Conservation (phyloP, 2,329 filamentous ascomycete genomes). For the Aspergillus sp. region DNA sequence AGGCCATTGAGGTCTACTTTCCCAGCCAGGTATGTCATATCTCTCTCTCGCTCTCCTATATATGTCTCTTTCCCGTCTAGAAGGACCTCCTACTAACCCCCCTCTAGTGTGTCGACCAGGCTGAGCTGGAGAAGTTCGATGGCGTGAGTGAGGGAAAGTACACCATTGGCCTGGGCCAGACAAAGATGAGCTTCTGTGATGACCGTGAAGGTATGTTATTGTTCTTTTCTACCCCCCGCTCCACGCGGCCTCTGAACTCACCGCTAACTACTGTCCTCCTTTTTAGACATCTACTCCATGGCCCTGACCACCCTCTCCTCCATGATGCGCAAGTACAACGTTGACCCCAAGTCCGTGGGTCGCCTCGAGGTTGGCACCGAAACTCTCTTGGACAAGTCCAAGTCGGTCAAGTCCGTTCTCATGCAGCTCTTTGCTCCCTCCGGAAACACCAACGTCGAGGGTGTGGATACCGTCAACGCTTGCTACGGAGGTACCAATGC, state of each 20-base stretch:
- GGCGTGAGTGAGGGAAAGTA: conserved; percentile 79
- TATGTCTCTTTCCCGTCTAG: background rate
- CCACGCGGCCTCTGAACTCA: background rate
- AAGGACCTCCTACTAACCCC: conserved; percentile 10
- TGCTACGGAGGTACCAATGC: conserved; percentile 87
- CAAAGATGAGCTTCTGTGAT: conserved; percentile 89
- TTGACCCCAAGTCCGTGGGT: conserved; percentile 74
- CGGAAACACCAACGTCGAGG: conserved; percentile 80
- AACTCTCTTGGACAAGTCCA: conserved; percentile 84
- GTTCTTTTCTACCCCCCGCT: background rate
- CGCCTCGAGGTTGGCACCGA: conserved; percentile 83
- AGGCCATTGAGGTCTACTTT: conserved; percentile 89
- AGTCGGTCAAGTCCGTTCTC: conserved; percentile 83
- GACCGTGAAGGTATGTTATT: conserved; percentile 70
- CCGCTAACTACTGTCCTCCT: conserved; percentile 8
- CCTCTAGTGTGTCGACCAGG: conserved; percentile 74
- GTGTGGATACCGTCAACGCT: conserved; percentile 78
- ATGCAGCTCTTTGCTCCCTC: conserved; percentile 74
- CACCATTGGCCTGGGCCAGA: conserved; percentile 87
- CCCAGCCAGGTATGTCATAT: conserved; percentile 70
- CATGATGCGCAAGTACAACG: conserved; percentile 77
- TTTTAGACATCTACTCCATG: conserved; percentile 84
- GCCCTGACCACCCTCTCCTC: conserved; percentile 74
- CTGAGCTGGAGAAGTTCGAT: conserved; percentile 82
- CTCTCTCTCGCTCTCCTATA: background rate